A percentile compares a stretch with the other conserved stretches of the same genome.
Conservation (phyloP, 2,329 filamentous ascomycete genomes). For the Apiospora rasikravindrae region DNA sequence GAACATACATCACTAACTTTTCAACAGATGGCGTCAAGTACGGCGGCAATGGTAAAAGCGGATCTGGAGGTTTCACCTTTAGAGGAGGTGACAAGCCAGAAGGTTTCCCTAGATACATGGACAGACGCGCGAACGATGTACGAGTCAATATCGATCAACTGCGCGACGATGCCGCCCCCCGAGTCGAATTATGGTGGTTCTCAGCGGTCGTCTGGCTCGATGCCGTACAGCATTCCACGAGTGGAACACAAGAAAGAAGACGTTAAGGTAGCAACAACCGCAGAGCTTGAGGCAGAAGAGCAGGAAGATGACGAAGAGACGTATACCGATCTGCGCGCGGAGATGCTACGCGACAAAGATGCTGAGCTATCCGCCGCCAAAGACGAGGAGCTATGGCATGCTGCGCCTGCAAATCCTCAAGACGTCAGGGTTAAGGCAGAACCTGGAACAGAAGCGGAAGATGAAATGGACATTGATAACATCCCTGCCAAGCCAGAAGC, state of each 20-base stretch:
- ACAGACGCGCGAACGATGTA: conserved; percentile 49
- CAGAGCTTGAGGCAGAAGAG: conserved; percentile 61
- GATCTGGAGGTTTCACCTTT: conserved; percentile 28
- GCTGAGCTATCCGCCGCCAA: conserved; percentile 32
- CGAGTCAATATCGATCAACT: conserved; percentile 64
- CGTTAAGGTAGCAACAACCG: conserved; percentile 60
- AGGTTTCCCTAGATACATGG: conserved; percentile 44
- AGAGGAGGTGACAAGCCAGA: conserved; percentile 40
- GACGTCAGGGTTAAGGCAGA: conserved; percentile 49
- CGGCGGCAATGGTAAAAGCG: conserved; percentile 24
- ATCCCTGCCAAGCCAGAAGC: conserved; percentile 42
- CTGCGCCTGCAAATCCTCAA: conserved; percentile 35
- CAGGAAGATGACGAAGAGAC: conserved; percentile 49
- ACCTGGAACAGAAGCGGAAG: conserved; percentile 45
- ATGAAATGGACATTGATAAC: conserved; percentile 45
- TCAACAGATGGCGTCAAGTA: conserved; percentile 34
- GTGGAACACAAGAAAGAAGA: conserved; percentile 59
- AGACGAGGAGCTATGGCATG: conserved; percentile 50
- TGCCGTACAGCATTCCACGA: conserved; percentile 63
- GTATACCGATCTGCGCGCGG: conserved; percentile 47
- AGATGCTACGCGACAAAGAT: conserved; percentile 33
- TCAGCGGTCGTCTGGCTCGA: conserved; percentile 36
- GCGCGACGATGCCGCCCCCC: conserved; percentile 46
- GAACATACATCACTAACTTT: conserved; percentile 22
- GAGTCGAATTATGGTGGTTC: conserved; percentile 41